Base-by-base conservation (phyloP, 768 basidiomycete genomes). In the Tubosaeta sp. region DNA sequence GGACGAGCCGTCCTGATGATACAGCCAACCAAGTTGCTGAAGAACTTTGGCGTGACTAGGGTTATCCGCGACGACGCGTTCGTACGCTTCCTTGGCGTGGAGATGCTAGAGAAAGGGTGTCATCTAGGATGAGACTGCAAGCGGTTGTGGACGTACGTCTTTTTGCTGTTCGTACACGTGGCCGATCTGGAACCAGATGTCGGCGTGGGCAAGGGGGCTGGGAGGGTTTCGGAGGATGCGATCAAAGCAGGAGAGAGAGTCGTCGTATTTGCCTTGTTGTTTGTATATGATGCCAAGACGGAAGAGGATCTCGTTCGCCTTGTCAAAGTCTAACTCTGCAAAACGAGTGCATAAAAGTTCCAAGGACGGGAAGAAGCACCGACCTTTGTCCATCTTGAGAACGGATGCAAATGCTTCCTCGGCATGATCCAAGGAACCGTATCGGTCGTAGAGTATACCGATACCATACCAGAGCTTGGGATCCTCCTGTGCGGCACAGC, bases 161-260 rank as follows among this genome's bases (percentile, higher is more conserved):
- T 93, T 88, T 70, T 95, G 91, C 66, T 97, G 95, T 71, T 98
- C 97, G 62, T 91, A 93, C 17, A 98, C 95, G 65, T 98, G 97
- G 3, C 97, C 97, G 55, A 99, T 97, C 73, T 99, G 97, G 83
- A 98, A 98, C 94, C 95, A 98, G 58, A 99, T 98, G 61, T 99
- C 97, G 51, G 93, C 90, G 61, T 95, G 90, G 14, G 95, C 95
- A 31, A 99, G 84, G 2, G 97, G 97, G 57, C 85, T 87, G 32
- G 95, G 97, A 4, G 97, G 97, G 64, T 91, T 95, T 56, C 90
- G 88, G 48, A 98, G 84, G 57, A 99, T 98, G 65, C 91, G 91
- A 65, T 95, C 91, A 75, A 98, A 98, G 73, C 97, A 98, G 49
- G 82, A 80, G 3, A 99, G 78, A 11, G 86, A 89, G 12, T 93